These are phyloP conservation scores for Roridomyces roridus DNA, from an alignment of 768 basidiomycete genomes.

Conservation along the genomic window DNA sequence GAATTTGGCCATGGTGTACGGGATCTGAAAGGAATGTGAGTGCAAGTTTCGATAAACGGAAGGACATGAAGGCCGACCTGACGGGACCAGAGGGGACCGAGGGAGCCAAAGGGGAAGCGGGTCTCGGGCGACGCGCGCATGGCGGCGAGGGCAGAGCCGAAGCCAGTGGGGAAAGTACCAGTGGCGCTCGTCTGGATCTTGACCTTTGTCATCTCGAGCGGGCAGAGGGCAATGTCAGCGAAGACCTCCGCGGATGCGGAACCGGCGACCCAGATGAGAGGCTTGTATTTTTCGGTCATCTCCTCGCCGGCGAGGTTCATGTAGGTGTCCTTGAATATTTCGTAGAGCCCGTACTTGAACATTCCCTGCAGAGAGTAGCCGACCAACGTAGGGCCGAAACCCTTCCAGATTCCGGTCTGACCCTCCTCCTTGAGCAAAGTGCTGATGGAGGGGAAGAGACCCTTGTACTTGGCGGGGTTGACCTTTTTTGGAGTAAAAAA, in stretches of 20 bases:
- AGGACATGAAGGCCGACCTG: conserved; percentile 60
- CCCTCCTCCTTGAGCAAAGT: conserved; percentile 83
- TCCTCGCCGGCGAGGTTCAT: conserved; percentile 91
- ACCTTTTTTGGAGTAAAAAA: conserved; percentile 52
- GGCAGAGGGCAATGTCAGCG: conserved; percentile 95
- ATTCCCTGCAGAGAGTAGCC: conserved; percentile 96
- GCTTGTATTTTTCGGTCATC: conserved; percentile 79
- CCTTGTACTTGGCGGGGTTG: conserved; percentile 75
- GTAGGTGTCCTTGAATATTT: conserved; percentile 94
- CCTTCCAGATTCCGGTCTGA: conserved; percentile 89
- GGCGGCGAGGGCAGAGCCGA: conserved; percentile 72
- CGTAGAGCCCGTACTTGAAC: conserved; percentile 99
- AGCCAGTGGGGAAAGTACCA: conserved; percentile 81
- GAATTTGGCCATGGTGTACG: conserved; percentile 99
- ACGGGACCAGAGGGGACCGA: conserved; percentile 88
- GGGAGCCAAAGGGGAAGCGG: conserved; percentile 84
- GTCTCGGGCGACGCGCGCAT: conserved; percentile 76
- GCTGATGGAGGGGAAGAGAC: conserved; percentile 64
- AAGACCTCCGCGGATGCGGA: conserved; percentile 96
- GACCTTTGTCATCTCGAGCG: conserved; percentile 93
- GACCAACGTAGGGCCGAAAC: conserved; percentile 90
- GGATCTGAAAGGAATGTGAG: conserved; percentile 60
- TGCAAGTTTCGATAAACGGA: neutral
- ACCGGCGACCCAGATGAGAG: conserved; percentile 90
- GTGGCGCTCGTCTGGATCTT: conserved; percentile 82